phyloP scores from a whole-genome alignment of 108 stramenopile species.

The Thalassiosira profunda region DNA sequence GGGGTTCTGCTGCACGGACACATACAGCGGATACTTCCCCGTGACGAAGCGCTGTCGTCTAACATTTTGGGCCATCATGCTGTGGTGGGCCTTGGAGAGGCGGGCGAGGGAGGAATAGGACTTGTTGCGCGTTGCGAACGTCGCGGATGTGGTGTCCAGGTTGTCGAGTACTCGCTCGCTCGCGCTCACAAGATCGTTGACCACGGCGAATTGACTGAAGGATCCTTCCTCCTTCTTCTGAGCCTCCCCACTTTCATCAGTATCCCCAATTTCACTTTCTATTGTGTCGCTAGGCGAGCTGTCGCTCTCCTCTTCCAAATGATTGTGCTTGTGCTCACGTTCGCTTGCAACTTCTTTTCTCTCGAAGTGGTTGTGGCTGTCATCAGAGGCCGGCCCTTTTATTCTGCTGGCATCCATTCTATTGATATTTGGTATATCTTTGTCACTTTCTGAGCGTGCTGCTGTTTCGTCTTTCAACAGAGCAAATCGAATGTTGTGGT shows the following conservation, averaged over 20 bases:
- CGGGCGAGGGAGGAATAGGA: constrained; percentile 9
- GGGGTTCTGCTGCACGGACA: constrained; percentile 69
- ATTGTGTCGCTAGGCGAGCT: too few relatives aligned
- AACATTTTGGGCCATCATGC: constrained; percentile 58
- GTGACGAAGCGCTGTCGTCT: constrained; percentile 80
- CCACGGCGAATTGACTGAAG: background rate
- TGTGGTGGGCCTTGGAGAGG: constrained; percentile 62
- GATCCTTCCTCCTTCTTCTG: background rate
- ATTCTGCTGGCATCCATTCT: too few relatives aligned
- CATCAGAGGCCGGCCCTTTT: too few relatives aligned
- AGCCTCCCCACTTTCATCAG: background rate
- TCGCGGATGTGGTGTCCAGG: background rate
- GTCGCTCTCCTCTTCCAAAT: too few relatives aligned
- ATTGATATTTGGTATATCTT: too few relatives aligned
- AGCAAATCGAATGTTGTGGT: background rate
- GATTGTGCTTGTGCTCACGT: background rate
- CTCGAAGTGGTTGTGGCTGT: too few relatives aligned
- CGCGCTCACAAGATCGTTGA: background rate
- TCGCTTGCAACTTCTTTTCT: background rate
- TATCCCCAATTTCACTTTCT: background rate
- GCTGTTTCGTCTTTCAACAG: background rate
- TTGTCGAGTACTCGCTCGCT: background rate
- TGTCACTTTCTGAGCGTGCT: too few relatives aligned
- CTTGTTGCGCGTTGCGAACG: background rate
- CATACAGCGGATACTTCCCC: constrained; percentile 69